These are phyloP conservation scores for Pistacia atlantica DNA, from an alignment of 345 rosid species.

Conservation along the genomic window DNA sequence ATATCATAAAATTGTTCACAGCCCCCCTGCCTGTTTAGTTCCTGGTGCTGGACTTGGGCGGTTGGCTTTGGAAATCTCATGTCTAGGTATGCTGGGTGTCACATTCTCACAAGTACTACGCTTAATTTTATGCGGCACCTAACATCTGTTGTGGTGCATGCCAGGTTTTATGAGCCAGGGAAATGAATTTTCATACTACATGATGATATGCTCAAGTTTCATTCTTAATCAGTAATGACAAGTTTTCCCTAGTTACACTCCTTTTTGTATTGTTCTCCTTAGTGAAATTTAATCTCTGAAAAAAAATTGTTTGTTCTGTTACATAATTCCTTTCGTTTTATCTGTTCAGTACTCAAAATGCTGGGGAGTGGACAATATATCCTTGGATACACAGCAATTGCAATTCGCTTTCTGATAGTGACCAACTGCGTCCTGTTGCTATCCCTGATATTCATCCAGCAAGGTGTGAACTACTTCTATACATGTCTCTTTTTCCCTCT, in stretches of 20 bases:
- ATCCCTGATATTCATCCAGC: conserved; percentile 98
- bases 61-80: conserved; percentile 92
- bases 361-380: conserved; percentile 85
- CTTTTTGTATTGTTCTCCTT: not conserved
- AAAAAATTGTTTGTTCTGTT: conserved; percentile 9
- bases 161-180: conserved; percentile 98
- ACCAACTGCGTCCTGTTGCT: conserved; percentile 80
- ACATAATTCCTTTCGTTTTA: conserved; percentile 11
- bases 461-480: conserved; percentile 45
- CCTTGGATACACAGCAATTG: conserved; percentile 99
- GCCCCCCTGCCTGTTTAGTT: conserved; percentile 91
- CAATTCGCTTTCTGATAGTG: conserved; percentile 86
- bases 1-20: conserved; percentile 34
- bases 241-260: not conserved
- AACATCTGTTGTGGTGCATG: conserved; percentile 22
- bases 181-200: conserved; percentile 98
- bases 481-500: not conserved
- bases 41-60: conserved; percentile 99
- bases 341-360: conserved; percentile 48
- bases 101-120: not conserved
- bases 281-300: not conserved
- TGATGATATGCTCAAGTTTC: conserved; percentile 99
- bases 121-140: conserved; percentile 7
- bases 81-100: conserved; percentile 60
- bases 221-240: conserved; percentile 79